Evolutionary conservation across 2,329 filamentous ascomycete genomes (phyloP).

Genomic region (Fusarium staphyleae): DNA sequence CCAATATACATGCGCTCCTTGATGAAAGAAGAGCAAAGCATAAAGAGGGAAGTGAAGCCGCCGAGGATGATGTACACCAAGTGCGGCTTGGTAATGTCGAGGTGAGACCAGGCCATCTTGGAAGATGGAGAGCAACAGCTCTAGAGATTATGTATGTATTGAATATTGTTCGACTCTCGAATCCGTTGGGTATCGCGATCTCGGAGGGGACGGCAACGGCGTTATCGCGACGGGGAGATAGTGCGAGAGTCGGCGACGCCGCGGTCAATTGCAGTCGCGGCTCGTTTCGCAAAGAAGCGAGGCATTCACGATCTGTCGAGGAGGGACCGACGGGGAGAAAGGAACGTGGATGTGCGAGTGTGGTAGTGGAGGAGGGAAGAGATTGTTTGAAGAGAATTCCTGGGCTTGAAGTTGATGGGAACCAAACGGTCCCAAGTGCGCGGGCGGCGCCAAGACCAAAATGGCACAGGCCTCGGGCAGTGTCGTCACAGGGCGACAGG

Average conservation of each 20-base stretch:
- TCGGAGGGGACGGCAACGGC: slow-evolving; percentile 20
- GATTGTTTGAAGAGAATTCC: not conserved
- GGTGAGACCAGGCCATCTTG: slow-evolving; percentile 78
- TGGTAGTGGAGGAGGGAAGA: slow-evolving; percentile 2
- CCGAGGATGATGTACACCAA: slow-evolving; percentile 98
- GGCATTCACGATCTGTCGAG: slow-evolving; percentile 9
- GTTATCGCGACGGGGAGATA: slow-evolving; percentile 21
- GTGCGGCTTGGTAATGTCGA: slow-evolving; percentile 91
- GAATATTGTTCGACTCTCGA: slow-evolving; percentile 8
- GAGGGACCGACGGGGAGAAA: slow-evolving; percentile 5
- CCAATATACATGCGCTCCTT: slow-evolving; percentile 99
- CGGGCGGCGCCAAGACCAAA: slow-evolving; percentile 32
- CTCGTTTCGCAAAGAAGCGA: slow-evolving; percentile 13
- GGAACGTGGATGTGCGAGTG: slow-evolving; percentile 1
- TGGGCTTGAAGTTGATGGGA: slow-evolving; percentile 11
- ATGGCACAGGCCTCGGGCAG: slow-evolving; percentile 35
- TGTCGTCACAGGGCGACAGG: slow-evolving; percentile 42
- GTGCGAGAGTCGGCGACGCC: slow-evolving; percentile 27
- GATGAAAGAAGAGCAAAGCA: slow-evolving; percentile 97
- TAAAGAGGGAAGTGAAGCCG: slow-evolving; percentile 96
- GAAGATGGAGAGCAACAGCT: slow-evolving; percentile 8
- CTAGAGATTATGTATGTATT: not conserved
- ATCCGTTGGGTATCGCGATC: slow-evolving; percentile 21
- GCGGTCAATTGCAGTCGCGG: slow-evolving; percentile 32
- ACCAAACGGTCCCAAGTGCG: slow-evolving; percentile 14